phyloP scores from a whole-genome alignment of 2,329 filamentous ascomycete species.

The Ophiostoma novo-ulmi region DNA sequence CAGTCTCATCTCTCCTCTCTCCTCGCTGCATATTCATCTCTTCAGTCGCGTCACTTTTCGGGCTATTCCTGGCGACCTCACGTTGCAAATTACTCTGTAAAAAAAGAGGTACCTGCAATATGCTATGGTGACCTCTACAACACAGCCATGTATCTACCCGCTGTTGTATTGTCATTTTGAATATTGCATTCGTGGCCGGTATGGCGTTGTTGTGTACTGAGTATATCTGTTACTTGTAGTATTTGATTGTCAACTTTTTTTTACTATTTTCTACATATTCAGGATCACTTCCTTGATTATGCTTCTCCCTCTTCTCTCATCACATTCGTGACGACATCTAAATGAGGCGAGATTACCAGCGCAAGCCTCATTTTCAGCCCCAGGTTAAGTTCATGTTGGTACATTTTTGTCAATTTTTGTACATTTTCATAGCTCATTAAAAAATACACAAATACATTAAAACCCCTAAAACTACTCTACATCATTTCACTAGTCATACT shows the following conservation, averaged over 20 bases:
- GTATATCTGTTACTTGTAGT: neutral
- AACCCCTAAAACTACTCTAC: neutral
- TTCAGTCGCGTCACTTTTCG: neutral
- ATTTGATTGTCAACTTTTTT: neutral
- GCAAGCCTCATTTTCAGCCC: constrained; percentile 13
- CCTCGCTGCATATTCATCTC: neutral
- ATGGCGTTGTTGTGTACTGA: neutral
- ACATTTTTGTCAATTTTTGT: too few species aligned
- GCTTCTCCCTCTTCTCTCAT: neutral
- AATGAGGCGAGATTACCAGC: neutral
- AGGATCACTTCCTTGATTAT: neutral
- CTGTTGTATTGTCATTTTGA: constrained; percentile 3
- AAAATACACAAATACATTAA: too few species aligned
- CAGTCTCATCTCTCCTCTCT: neutral
- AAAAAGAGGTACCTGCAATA: neutral
- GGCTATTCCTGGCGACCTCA: neutral
- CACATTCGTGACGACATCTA: constrained; percentile 7
- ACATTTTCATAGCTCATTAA: neutral
- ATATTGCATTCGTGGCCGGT: neutral
- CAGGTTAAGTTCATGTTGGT: neutral
- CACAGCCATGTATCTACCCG: neutral
- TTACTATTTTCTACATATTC: neutral
- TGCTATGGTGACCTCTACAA: neutral
- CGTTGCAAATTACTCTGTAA: neutral
- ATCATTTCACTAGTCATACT: neutral